Conservation (phyloP, 2,329 filamentous ascomycete species). For the Botrytis porri region DNA sequence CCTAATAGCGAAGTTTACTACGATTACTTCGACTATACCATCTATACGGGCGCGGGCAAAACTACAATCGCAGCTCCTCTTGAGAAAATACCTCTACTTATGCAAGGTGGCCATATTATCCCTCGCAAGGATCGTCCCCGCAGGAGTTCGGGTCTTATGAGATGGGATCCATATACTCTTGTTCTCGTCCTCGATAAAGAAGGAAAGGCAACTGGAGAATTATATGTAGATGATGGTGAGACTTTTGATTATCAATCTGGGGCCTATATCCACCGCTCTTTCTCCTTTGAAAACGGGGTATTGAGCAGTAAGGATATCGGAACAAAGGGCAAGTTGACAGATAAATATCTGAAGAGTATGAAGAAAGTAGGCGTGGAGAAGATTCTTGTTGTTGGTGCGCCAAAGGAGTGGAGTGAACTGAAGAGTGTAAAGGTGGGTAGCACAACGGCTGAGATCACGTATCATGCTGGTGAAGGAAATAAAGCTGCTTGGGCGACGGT, state of each 20-base stretch:
- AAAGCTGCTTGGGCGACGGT: conserved; percentile 63
- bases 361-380: conserved; percentile 75
- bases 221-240: conserved; percentile 94
- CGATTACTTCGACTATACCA: conserved; percentile 87
- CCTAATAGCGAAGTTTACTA: conserved; percentile 89
- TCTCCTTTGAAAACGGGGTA: conserved; percentile 59
- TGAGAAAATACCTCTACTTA: conserved; percentile 82
- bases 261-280: conserved; percentile 82
- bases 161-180: conserved; percentile 90
- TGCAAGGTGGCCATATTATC: conserved; percentile 91
- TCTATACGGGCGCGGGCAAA: conserved; percentile 68
- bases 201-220: conserved; percentile 71
- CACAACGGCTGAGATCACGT: conserved; percentile 60
- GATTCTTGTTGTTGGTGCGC: conserved; percentile 78
- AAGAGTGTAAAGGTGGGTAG: conserved; percentile 55
- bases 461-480: conserved; percentile 48
- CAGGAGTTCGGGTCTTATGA: conserved; percentile 84
- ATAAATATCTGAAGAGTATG: conserved; percentile 77
- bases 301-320: conserved; percentile 69
- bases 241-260: conserved; percentile 83
- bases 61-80: conserved; percentile 71
- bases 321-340: conserved; percentile 57
- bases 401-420: conserved; percentile 66
- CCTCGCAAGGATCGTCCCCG: conserved; percentile 85
- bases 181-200: conserved; percentile 69